A percentile compares a stretch with the other conserved stretches of the same genome.
Evolutionary conservation across 148 eudicot species (phyloP).

Genomic region (Rhododendron mucronatum): DNA sequence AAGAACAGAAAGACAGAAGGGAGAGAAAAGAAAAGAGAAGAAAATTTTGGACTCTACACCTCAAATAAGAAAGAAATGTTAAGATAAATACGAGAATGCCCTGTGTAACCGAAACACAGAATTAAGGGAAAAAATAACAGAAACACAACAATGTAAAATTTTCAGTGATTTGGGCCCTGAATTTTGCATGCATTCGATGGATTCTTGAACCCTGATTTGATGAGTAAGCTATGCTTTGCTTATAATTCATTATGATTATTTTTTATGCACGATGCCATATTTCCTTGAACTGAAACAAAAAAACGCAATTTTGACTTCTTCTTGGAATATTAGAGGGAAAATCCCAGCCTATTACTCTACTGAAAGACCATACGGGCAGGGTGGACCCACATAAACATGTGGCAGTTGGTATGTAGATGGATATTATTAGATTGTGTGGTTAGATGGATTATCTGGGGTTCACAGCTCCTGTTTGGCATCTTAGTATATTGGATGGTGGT

Average conservation of each 20-base stretch:
- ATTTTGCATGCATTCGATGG: neutral
- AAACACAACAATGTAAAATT: neutral
- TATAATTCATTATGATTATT: neutral
- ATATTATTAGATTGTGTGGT: neutral
- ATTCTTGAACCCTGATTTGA: neutral
- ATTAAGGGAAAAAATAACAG: neutral
- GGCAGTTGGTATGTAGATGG: neutral
- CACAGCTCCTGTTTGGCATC: neutral
- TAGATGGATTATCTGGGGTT: neutral
- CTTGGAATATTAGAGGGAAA: neutral
- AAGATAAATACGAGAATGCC: neutral
- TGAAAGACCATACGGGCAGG: neutral
- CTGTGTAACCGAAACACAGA: neutral
- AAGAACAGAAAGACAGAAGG: neutral
- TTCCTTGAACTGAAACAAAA: neutral
- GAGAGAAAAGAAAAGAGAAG: neutral
- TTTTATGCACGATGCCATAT: neutral
- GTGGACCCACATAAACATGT: neutral
- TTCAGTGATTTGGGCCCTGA: neutral
- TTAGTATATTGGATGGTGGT: neutral
- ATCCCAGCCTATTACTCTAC: neutral
- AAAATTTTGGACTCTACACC: neutral
- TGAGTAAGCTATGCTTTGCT: neutral
- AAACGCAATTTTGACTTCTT: neutral
- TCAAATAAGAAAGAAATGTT: neutral